Evolutionary conservation across 352 stramenopile genomes (phyloP), one percentile per base, ranked within the genome.

Genomic region (Globisporangium cederbergense): DNA sequence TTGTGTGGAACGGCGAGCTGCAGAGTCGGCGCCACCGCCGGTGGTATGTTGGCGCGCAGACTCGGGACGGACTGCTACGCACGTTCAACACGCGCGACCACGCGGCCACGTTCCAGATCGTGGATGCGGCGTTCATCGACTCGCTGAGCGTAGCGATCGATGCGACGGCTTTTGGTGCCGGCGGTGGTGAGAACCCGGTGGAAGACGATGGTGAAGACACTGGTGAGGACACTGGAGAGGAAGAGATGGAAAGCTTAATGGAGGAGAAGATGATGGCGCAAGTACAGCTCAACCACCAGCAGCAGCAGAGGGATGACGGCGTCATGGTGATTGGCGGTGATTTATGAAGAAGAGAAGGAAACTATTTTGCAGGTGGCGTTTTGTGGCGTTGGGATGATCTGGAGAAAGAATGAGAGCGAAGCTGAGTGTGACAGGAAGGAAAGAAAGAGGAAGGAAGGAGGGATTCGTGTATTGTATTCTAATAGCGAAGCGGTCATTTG

Each of bases 1-100:
- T 79, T 22, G 69, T 72, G n/a, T 90, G 78, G 77, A 73, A 84
- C 38, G 79, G 80, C 53, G 80, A 90, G 72, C 66, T 91, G n/a
- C 80, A 89, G 65, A 90, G 81, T 58, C 71, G 83, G 0, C 76
- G 83, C 14, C 72, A 88, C 46, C 77, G 81, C 5, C 76, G 81
- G 7, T 92, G 83, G 83, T 89, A 88, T 58, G 64, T 92, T 30
- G 83, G 83, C 46, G 79, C 77, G 4, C 81, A 88, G 67, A 89
- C 74, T 34, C 81, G 79, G 2, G 77, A 92, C 61, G 83, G 83
- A 8, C 62, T 89, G 43, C 54, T 92, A 25, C 75, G 83, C 13
- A 85, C 81, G 20, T 89, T 88, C 58, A 86, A 78, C 47, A 80
- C 70, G 14, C 66, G 83, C 38, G 79, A 90, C 59, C 76, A 81